A percentile compares a stretch with the other conserved stretches of the same genome.
These are phyloP conservation scores for Diaporthe sp. DNA, from an alignment of 2,329 filamentous ascomycete genomes.

Conservation along the genomic window DNA sequence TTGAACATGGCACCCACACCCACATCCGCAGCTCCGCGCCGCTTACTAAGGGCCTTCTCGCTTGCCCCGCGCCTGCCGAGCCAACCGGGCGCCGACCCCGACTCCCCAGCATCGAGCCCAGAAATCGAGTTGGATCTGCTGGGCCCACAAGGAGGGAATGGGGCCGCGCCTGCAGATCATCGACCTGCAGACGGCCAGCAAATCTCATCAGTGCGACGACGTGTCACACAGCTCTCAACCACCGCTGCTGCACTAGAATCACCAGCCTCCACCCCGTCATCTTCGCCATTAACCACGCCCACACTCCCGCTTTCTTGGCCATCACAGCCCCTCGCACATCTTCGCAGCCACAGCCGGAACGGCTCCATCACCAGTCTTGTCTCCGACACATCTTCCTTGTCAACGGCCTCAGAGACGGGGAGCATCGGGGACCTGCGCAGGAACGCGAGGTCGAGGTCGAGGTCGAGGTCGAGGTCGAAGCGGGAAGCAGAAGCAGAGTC, in stretches of 20 bases:
- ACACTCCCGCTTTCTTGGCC: conserved; percentile 11
- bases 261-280: conserved; percentile 31
- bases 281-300: conserved; percentile 7
- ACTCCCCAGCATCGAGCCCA: neutral
- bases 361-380: conserved; percentile 29
- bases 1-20: conserved; percentile 1
- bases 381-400: conserved; percentile 35
- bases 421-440: neutral
- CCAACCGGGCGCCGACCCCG: conserved; percentile 15
- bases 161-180: conserved; percentile 14
- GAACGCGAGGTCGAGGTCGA: neutral
- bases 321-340: neutral
- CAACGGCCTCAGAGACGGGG: neutral
- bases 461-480: conserved; percentile 2
- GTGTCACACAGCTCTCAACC: conserved; percentile 19
- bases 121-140: conserved; percentile 39
- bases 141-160: conserved; percentile 10
- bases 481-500: conserved; percentile 39
- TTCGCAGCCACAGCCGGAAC: conserved; percentile 2
- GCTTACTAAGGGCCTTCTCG: conserved; percentile 36
- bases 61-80: conserved; percentile 23
- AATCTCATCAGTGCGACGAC: conserved; percentile 28
- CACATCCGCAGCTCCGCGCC: conserved; percentile 5
- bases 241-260: conserved; percentile 6
- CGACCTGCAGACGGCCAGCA: conserved; percentile 28